Conservation (phyloP, 2,329 filamentous ascomycete genomes). For the Emergomyces africanus region DNA sequence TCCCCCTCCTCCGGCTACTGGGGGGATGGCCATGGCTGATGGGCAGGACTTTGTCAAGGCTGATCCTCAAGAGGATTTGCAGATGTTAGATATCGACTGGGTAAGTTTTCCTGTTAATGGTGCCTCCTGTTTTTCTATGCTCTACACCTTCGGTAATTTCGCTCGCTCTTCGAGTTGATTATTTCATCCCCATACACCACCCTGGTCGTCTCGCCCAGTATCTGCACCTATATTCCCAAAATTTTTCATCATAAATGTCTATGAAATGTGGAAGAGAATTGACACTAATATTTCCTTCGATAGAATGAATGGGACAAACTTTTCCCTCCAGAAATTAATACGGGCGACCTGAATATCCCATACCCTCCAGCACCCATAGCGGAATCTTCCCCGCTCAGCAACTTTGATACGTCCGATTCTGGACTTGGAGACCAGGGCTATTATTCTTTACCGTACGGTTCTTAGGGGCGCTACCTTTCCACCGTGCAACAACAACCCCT, state of each 20-base stretch:
- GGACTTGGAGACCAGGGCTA: background rate
- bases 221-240: background rate
- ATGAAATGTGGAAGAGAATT: background rate
- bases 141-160: background rate
- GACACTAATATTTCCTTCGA: background rate
- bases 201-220: background rate
- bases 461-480: background rate
- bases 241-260: background rate
- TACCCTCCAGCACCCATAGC: background rate
- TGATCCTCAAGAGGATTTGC: constrained; percentile 15
- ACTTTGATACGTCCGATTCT: background rate
- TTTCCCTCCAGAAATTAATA: constrained; percentile 35
- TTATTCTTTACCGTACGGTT: background rate
- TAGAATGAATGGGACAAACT: constrained; percentile 25
- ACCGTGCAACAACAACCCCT: constrained; percentile 10
- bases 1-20: background rate
- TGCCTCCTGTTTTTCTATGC: background rate
- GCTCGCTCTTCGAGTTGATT: background rate
- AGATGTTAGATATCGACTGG: constrained; percentile 51
- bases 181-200: background rate
- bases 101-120: constrained; percentile 32
- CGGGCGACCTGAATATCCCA: constrained; percentile 41
- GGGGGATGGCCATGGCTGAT: constrained; percentile 8
- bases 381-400: background rate
- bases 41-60: constrained; percentile 8